Percentiles rank a stretch among this genome's conserved stretches.
Conservation (phyloP, 2,329 filamentous ascomycete species). For the Iodosphaeria phyllophila region DNA sequence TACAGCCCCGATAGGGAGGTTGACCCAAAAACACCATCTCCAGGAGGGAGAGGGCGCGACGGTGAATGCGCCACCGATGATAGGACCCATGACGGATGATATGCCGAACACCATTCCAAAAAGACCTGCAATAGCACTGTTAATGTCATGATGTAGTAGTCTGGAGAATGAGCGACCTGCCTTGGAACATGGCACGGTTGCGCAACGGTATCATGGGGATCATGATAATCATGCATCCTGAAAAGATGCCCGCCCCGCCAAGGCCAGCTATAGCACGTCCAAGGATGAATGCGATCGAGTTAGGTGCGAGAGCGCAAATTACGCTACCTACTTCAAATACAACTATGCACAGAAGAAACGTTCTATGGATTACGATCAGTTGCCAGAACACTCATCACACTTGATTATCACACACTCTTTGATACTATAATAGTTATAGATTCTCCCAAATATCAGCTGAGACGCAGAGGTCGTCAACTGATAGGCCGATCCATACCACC, state of each 20-base stretch:
- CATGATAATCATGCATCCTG: constrained; percentile 35
- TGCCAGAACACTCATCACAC: not conserved
- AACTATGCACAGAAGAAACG: constrained; percentile 26
- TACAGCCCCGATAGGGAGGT: constrained; percentile 34
- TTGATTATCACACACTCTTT: constrained; percentile 18
- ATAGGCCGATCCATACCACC: constrained; percentile 45
- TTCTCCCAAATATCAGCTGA: constrained; percentile 31
- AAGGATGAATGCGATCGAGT: constrained; percentile 31
- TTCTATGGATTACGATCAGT: constrained; percentile 9
- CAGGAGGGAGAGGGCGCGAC: constrained; percentile 14
- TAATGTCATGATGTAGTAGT: too few relatives aligned
- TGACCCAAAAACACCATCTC: constrained; percentile 38
- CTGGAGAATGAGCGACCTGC: constrained; percentile 7
- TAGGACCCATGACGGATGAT: constrained; percentile 31
- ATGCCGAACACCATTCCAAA: constrained; percentile 37
- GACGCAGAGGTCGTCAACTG: constrained; percentile 39
- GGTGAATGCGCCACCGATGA: constrained; percentile 34
- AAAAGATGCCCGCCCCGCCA: constrained; percentile 37
- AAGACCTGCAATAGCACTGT: constrained; percentile 8
- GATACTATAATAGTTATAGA: constrained; percentile 34
- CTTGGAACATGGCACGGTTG: constrained; percentile 39
- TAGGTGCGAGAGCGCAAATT: constrained; percentile 32
- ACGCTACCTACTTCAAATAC: constrained; percentile 34
- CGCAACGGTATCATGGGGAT: constrained; percentile 39
- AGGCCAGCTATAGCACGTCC: constrained; percentile 37